Evolutionary conservation across 1,139 yeast species (phyloP).

Genomic region (Meyerozyma sp.): DNA sequence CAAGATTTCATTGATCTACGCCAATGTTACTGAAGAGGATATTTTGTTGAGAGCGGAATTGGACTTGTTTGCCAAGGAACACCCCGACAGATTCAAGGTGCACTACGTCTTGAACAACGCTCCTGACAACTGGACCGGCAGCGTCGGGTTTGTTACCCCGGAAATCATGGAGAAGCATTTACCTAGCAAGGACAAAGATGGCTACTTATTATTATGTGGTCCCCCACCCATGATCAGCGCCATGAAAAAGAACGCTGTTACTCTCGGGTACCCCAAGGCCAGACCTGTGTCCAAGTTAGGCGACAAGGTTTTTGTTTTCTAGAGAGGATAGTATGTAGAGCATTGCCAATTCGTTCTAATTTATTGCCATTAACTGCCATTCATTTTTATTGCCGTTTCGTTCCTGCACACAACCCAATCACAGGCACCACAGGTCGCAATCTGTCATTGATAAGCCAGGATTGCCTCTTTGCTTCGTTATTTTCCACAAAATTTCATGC

Average conservation of each 20-base stretch:
- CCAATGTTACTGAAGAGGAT: constrained; percentile 74
- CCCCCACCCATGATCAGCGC: constrained; percentile 88
- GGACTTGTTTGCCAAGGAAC: constrained; percentile 57
- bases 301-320: constrained; percentile 89
- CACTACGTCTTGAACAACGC: constrained; percentile 71
- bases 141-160: constrained; percentile 75
- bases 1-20: constrained; percentile 63
- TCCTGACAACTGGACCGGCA: constrained; percentile 73
- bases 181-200: constrained; percentile 59
- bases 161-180: constrained; percentile 65
- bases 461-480: no score
- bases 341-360: no score
- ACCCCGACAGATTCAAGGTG: constrained; percentile 65
- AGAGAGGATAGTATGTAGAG: constrained; percentile 9
- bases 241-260: constrained; percentile 73
- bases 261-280: constrained; percentile 80
- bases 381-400: no score
- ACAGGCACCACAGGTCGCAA: no score
- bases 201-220: constrained; percentile 84
- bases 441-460: no score
- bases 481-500: no score
- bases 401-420: no score
- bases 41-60: constrained; percentile 75
- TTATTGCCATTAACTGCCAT: no score
- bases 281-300: constrained; percentile 88